These are phyloP conservation scores for Micromonas commoda DNA, from an alignment of 139 green algal genomes.

Conservation along the genomic window DNA sequence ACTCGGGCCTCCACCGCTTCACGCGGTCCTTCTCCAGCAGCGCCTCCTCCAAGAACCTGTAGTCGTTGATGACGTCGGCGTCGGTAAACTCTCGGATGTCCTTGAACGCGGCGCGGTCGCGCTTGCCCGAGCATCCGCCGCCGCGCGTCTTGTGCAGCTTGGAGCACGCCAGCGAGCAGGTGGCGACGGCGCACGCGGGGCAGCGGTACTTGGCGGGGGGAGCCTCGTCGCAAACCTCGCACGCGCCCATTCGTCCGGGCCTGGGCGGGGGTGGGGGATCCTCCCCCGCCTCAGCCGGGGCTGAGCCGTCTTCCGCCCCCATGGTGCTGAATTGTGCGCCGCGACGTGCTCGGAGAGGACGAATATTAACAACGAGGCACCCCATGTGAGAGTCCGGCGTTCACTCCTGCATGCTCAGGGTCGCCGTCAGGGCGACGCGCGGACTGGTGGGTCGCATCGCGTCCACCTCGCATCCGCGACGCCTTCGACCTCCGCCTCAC, in stretches of 20 bases:
- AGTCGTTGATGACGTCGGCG: slow-evolving; percentile 4
- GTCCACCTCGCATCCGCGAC: too few species aligned
- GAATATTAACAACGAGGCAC: too few species aligned
- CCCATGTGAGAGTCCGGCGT: too few species aligned
- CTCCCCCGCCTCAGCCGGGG: not conserved
- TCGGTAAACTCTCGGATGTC: not conserved
- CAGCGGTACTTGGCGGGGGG: not conserved
- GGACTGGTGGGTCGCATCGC: too few species aligned
- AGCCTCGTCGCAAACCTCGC: not conserved
- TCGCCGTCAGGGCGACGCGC: too few species aligned
- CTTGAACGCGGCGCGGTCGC: not conserved
- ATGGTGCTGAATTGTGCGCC: not conserved
- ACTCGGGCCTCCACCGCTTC: not conserved
- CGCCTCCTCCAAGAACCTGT: slow-evolving; percentile 17
- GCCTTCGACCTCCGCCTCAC: too few species aligned
- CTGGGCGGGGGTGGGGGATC: not conserved
- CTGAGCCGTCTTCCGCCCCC: not conserved
- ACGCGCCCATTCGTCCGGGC: not conserved
- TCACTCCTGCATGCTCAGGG: too few species aligned
- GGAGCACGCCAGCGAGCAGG: slow-evolving; percentile 4
- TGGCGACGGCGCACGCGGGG: not conserved
- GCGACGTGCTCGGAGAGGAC: too few species aligned
- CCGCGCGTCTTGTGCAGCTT: not conserved
- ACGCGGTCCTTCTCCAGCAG: not conserved
- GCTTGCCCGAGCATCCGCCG: slow-evolving; percentile 1